A percentile compares a stretch with the other conserved stretches of the same genome.
Conservation (phyloP, 805 yeast genomes). For the Pichia occidentalis region DNA sequence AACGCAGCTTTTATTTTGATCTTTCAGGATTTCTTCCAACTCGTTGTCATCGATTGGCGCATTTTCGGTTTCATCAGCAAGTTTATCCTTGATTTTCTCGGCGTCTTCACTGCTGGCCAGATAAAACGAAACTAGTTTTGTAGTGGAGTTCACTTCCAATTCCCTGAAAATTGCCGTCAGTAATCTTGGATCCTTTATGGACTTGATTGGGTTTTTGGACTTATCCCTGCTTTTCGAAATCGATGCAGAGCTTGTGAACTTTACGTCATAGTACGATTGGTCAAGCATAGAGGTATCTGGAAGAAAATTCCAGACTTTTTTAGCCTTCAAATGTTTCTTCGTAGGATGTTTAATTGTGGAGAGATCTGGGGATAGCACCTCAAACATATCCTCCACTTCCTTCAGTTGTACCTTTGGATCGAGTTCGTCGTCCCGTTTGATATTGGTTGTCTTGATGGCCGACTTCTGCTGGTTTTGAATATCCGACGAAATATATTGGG, state of each 20-base stretch:
- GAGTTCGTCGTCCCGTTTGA: conserved; percentile 31
- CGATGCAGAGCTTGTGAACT: conserved; percentile 54
- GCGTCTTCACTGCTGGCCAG: conserved; percentile 40
- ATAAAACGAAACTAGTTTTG: conserved; percentile 67
- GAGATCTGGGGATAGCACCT: conserved; percentile 35
- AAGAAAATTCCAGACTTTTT: conserved; percentile 67
- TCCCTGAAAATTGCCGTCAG: conserved; percentile 67
- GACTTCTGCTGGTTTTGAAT: conserved; percentile 11
- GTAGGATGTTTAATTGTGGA: conserved; percentile 62
- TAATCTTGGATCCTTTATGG: conserved; percentile 32
- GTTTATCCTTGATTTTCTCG: conserved; percentile 34
- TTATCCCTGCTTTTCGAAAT: conserved; percentile 32
- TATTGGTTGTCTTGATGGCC: conserved; percentile 18
- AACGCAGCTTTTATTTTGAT: conserved; percentile 36
- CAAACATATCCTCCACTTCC: conserved; percentile 76
- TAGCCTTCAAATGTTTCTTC: conserved; percentile 67
- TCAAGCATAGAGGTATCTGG: conserved; percentile 94
- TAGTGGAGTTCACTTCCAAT: conserved; percentile 58
- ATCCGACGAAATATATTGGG: conserved; percentile 81
- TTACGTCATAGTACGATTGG: conserved; percentile 58
- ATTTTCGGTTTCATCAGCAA: conserved; percentile 45
- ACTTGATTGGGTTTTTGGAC: conserved; percentile 29
- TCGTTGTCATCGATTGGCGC: conserved; percentile 43
- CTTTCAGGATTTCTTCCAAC: conserved; percentile 29
- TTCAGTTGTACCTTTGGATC: conserved; percentile 60